These are phyloP conservation scores for Chlorella vulgaris DNA, from an alignment of 139 green algal species.

Conservation along the genomic window DNA sequence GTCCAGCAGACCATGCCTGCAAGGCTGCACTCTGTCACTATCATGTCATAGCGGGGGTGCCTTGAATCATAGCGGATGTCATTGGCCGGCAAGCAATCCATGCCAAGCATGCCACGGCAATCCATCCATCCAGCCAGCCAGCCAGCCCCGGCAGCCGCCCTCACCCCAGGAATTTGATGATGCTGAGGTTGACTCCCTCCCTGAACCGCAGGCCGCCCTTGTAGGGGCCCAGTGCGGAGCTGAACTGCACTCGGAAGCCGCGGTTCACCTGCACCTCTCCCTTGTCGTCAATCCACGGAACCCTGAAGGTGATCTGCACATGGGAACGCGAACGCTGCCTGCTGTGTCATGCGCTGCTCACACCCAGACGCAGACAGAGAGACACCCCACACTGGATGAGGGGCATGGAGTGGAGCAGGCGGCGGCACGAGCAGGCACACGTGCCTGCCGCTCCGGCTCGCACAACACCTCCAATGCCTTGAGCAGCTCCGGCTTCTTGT, in stretches of 20 bases:
- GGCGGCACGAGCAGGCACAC: too few species aligned
- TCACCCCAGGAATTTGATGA: slow-evolving; percentile 69
- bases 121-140: too few species aligned
- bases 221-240: slow-evolving; percentile 71
- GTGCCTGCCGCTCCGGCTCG: slow-evolving; percentile 13
- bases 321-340: not conserved
- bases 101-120: too few species aligned
- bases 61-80: too few species aligned
- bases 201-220: slow-evolving; percentile 79
- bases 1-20: too few species aligned
- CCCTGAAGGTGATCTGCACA: slow-evolving; percentile 56
- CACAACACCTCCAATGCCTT: slow-evolving; percentile 5
- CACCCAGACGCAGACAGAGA: too few species aligned
- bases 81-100: too few species aligned
- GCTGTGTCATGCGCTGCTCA: not conserved
- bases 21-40: too few species aligned
- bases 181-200: slow-evolving; percentile 73
- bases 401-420: too few species aligned
- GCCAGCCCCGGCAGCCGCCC: too few species aligned
- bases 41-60: too few species aligned
- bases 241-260: slow-evolving; percentile 83
- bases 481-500: slow-evolving; percentile 49
- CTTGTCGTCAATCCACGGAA: slow-evolving; percentile 71
- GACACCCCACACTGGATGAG: too few species aligned
- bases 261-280: slow-evolving; percentile 70